Evolutionary conservation across 176 grass and related monocot genomes (phyloP), one percentile per base, ranked within the genome.

Genomic region (Aegilops speltoides): DNA sequence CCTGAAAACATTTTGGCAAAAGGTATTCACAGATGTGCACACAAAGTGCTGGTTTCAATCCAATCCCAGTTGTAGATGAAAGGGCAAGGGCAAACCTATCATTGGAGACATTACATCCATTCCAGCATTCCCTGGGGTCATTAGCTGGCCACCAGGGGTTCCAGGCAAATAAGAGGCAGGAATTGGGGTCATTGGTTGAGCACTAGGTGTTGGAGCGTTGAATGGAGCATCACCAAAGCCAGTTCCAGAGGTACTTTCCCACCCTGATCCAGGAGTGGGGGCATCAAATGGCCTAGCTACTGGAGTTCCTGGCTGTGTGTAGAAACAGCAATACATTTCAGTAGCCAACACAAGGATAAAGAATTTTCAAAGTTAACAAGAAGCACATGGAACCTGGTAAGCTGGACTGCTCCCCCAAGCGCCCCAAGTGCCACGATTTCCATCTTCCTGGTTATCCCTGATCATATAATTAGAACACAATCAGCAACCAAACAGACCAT

Each of bases 251-350:
- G 89, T 90, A 82, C 46, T 89, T 68, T 91, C 84, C 93, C 95
- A 98, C n/a, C 93, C 91, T 80, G 93, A 97, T 45, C 93, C 95
- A 77, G 93, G 93, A 67, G 95, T 98, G 87, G 95, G 95, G 52
- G 91, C 93, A 79, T 97, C 95, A 22, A 91, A 95, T 62, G 93
- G 83, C 54, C 87, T 82, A 40, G 76, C 65, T 57, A 25, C 89
- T 68, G 94, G 91, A 61, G 95, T 97, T 81, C 83, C 91, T 26
- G 91, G 91, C 95, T 93, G 91, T 17, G 45, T 79, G 56, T 20
- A 84, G 23, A 64, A 73, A 64, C 52, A 43, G 41, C 41, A 22
- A 22, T 68, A 78, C 19, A 23, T 33, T 69, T 83, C 76, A 74
- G 50, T 80, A 57, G 16, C 17, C 52, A 28, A 50, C 68, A 15